A percentile compares a stretch with the other conserved stretches of the same genome.
phyloP scores from a whole-genome alignment of 306 rosid genomes.

The Corylus avellana region DNA sequence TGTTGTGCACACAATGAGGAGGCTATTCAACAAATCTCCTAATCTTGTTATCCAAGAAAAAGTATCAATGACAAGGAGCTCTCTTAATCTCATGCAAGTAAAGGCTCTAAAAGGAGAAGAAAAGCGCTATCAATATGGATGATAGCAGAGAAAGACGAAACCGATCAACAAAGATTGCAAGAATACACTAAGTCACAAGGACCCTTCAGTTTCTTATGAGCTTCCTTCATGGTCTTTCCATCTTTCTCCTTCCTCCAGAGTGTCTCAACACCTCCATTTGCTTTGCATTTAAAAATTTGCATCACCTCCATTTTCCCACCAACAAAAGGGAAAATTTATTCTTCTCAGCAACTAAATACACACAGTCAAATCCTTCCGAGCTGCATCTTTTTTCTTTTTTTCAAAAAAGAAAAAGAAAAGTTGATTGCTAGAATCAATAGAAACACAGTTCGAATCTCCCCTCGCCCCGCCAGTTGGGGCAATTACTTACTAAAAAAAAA shows the following conservation, averaged over 20 bases:
- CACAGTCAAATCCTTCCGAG: too few relatives aligned
- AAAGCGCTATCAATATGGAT: not conserved
- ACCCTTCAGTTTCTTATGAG: conserved; percentile 79
- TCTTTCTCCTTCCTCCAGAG: conserved; percentile 92
- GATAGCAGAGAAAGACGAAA: not conserved
- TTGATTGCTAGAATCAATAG: too few relatives aligned
- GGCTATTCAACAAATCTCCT: not conserved
- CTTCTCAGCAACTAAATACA: too few relatives aligned
- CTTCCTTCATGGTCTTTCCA: conserved; percentile 88
- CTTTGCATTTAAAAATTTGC: too few relatives aligned
- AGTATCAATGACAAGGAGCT: not conserved
- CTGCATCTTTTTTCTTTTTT: too few relatives aligned
- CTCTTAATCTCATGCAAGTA: not conserved
- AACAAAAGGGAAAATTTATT: too few relatives aligned
- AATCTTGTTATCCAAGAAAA: not conserved
- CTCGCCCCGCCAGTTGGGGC: too few relatives aligned
- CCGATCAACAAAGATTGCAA: not conserved
- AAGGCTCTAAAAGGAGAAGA: not conserved
- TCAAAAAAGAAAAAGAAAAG: too few relatives aligned
- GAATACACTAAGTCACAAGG: not conserved
- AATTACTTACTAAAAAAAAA: too few relatives aligned
- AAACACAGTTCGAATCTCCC: too few relatives aligned
- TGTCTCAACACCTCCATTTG: conserved; percentile 67
- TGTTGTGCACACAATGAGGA: not conserved
- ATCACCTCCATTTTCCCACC: too few relatives aligned